A percentile compares a stretch with the other conserved stretches of the same genome.
These are phyloP conservation scores for Rhizoclosmatium globosum DNA, from an alignment of 192 early-diverging fungal genomes.

Conservation along the genomic window DNA sequence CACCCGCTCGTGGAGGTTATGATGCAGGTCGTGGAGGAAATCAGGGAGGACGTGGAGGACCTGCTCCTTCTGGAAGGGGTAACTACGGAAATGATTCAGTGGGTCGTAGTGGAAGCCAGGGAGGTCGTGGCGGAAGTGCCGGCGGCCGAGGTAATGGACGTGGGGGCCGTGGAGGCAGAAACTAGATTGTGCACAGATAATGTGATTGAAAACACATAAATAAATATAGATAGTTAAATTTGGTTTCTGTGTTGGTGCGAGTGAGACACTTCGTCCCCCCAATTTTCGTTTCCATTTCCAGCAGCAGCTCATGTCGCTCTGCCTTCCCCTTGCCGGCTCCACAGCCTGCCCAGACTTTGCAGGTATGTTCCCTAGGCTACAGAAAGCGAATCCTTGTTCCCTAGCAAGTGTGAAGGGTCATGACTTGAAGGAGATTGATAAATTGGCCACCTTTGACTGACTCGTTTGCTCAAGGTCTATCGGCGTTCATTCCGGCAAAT, in stretches of 20 bases:
- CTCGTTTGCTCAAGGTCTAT: background rate
- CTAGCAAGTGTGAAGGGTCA: background rate
- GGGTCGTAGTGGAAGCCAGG: background rate
- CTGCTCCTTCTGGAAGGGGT: background rate
- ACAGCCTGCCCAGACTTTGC: conserved; percentile 22
- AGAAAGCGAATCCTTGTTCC: background rate
- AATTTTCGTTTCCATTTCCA: background rate
- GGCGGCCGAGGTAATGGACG: background rate
- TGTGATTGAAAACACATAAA: background rate
- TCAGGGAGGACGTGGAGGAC: background rate
- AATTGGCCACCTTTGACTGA: background rate
- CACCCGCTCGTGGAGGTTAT: too few relatives aligned
- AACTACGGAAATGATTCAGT: background rate
- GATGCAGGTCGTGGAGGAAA: background rate
- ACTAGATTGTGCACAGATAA: background rate
- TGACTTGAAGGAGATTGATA: too few relatives aligned
- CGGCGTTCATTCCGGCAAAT: background rate
- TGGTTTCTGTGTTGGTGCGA: too few relatives aligned
- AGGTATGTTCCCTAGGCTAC: conserved; percentile 11
- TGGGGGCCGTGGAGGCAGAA: background rate
- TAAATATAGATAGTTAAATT: background rate
- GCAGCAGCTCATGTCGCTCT: background rate
- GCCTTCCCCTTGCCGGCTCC: conserved; percentile 17
- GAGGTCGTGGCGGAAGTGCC: background rate
- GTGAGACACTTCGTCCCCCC: background rate